Evolutionary conservation across 305 asterid species (phyloP).

Genomic region (Solanum hybrid): DNA sequence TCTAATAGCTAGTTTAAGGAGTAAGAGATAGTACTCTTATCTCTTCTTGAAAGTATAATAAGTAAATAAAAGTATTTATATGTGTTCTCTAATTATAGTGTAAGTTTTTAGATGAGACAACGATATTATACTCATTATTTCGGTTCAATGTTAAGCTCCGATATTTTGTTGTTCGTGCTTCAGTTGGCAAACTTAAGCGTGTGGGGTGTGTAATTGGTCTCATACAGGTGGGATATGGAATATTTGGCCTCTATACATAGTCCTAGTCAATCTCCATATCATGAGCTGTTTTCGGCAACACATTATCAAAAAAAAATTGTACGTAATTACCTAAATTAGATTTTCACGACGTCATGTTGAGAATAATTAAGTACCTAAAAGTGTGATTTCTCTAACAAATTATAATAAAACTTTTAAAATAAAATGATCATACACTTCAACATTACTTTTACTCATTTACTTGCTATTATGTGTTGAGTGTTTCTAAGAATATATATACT

Average conservation of each 20-base stretch:
- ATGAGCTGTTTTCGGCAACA: background rate
- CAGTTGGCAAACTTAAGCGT: too few relatives aligned
- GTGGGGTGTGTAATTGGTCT: too few relatives aligned
- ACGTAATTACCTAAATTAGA: background rate
- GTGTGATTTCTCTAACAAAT: background rate
- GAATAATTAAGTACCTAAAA: background rate
- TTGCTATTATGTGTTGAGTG: background rate
- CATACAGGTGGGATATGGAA: background rate
- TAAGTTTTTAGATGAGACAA: background rate
- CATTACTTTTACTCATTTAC: background rate
- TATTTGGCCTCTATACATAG: background rate
- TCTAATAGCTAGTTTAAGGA: background rate
- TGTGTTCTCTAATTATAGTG: too few relatives aligned
- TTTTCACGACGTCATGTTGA: background rate
- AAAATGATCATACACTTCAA: background rate
- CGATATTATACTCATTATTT: background rate
- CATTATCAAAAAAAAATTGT: background rate
- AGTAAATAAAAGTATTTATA: background rate
- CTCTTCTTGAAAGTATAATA: background rate
- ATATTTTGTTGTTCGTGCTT: background rate
- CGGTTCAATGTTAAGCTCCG: background rate
- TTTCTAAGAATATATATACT: background rate
- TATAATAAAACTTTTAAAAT: background rate
- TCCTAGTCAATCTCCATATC: too few relatives aligned
- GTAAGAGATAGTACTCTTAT: background rate